Conservation (phyloP, 1,284 basidiomycete species). For the Sparassis latifolia region DNA sequence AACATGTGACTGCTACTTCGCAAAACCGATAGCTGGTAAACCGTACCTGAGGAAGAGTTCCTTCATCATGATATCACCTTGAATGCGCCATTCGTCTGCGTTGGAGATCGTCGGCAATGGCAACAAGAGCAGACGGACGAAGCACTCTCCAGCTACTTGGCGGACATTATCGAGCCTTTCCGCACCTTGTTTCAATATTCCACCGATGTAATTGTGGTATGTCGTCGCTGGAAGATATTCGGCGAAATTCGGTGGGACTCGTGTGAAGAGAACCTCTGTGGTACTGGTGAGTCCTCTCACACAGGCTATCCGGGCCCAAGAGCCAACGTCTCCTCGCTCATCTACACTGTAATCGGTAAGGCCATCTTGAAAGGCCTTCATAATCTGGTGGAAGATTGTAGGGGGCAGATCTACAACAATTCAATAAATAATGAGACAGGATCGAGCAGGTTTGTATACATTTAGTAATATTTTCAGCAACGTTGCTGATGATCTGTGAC, state of each 20-base stretch:
- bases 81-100: slow-evolving; percentile 42
- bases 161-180: slow-evolving; percentile 91
- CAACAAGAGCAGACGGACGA: slow-evolving; percentile 44
- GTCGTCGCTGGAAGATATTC: slow-evolving; percentile 54
- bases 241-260: slow-evolving; percentile 39
- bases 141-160: slow-evolving; percentile 64
- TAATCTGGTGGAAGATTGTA: slow-evolving; percentile 35
- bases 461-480: slow-evolving; percentile 35
- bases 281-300: slow-evolving; percentile 54
- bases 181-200: slow-evolving; percentile 82
- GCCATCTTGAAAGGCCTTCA: slow-evolving; percentile 54
- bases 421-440: too few relatives aligned
- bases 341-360: slow-evolving; percentile 89
- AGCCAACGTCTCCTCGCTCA: slow-evolving; percentile 95
- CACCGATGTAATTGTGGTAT: slow-evolving; percentile 54
- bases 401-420: slow-evolving; percentile 40
- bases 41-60: slow-evolving; percentile 51
- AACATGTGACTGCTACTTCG: not conserved
- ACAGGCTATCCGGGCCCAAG: slow-evolving; percentile 86
- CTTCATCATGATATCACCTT: slow-evolving; percentile 38
- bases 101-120: slow-evolving; percentile 36
- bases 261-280: slow-evolving; percentile 39
- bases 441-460: slow-evolving; percentile 32
- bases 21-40: not conserved
- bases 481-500: slow-evolving; percentile 45